Conservation (phyloP, 1,284 basidiomycete genomes). For the Singerocomus inundabilis region DNA sequence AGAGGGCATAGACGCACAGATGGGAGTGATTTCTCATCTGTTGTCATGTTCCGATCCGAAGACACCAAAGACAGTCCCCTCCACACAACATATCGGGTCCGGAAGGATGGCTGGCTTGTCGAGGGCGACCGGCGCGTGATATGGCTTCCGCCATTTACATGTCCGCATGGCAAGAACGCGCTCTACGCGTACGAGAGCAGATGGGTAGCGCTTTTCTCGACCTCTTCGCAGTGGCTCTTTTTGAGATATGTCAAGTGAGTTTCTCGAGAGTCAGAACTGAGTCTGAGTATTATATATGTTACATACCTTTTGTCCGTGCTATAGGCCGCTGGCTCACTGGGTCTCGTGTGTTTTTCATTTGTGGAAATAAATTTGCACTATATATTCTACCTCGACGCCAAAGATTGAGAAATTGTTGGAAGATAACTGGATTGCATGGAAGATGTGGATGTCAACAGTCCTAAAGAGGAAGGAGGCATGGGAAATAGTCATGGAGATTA, state of each 20-base stretch:
- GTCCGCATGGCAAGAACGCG: conserved; percentile 7
- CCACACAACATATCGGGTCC: conserved; percentile 13
- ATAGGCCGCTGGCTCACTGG: too few relatives aligned
- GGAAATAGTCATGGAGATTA: too few relatives aligned
- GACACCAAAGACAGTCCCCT: conserved; percentile 8
- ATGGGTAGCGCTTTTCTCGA: neutral
- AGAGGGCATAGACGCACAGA: neutral
- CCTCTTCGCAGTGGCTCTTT: neutral
- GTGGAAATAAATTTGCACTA: too few relatives aligned
- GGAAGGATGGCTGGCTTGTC: conserved; percentile 15
- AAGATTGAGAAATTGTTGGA: too few relatives aligned
- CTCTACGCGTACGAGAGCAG: conserved; percentile 8
- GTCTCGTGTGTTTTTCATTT: too few relatives aligned
- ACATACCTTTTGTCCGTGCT: too few relatives aligned
- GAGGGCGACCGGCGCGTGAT: conserved; percentile 8
- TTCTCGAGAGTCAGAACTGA: too few relatives aligned
- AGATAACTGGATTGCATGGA: too few relatives aligned
- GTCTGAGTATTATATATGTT: too few relatives aligned
- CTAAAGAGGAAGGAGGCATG: too few relatives aligned
- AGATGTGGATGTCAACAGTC: too few relatives aligned
- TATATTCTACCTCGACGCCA: too few relatives aligned
- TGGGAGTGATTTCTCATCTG: neutral
- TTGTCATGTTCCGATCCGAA: conserved; percentile 9
- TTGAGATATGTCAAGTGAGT: neutral
- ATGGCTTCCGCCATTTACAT: conserved; percentile 3